phyloP scores from a whole-genome alignment of 1,139 yeast species.

The Lodderomyces theae region DNA sequence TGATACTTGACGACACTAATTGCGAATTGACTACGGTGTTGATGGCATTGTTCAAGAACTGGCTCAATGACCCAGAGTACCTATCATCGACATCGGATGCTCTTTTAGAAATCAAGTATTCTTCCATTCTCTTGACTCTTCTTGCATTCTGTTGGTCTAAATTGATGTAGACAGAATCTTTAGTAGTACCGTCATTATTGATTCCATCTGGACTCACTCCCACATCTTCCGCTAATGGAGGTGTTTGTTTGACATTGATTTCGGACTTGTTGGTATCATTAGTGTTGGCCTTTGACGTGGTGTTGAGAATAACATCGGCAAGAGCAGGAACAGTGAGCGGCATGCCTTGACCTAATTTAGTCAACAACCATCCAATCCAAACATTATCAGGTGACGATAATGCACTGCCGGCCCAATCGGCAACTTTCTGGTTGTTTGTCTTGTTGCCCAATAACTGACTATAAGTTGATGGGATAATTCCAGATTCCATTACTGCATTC shows the following conservation, averaged over 20 bases:
- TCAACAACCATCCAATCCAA: constrained; percentile 30
- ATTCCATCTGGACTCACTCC: neutral
- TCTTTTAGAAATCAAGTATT: constrained; percentile 9
- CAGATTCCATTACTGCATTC: constrained; percentile 21
- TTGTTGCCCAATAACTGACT: constrained; percentile 28
- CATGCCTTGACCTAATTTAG: constrained; percentile 32
- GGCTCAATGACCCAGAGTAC: constrained; percentile 33
- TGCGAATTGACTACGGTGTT: constrained; percentile 28
- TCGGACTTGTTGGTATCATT: constrained; percentile 11
- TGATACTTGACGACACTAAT: constrained; percentile 23
- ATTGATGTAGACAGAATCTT: neutral
- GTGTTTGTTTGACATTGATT: constrained; percentile 7
- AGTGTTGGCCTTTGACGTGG: constrained; percentile 21
- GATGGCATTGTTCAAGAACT: constrained; percentile 33
- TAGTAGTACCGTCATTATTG: neutral
- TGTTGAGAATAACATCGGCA: constrained; percentile 25
- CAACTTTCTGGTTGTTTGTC: constrained; percentile 26
- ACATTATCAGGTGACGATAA: constrained; percentile 22
- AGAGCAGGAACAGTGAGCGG: constrained; percentile 27
- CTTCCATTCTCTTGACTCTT: constrained; percentile 1
- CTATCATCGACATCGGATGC: constrained; percentile 10
- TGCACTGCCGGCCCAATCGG: constrained; percentile 24
- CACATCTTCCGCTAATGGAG: constrained; percentile 2
- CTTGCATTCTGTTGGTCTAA: neutral
- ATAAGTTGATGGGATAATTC: constrained; percentile 26